Percentiles rank a stretch among this genome's conserved stretches.
Conservation (phyloP, 2,329 filamentous ascomycete genomes). For the Bipolaris cookei region DNA sequence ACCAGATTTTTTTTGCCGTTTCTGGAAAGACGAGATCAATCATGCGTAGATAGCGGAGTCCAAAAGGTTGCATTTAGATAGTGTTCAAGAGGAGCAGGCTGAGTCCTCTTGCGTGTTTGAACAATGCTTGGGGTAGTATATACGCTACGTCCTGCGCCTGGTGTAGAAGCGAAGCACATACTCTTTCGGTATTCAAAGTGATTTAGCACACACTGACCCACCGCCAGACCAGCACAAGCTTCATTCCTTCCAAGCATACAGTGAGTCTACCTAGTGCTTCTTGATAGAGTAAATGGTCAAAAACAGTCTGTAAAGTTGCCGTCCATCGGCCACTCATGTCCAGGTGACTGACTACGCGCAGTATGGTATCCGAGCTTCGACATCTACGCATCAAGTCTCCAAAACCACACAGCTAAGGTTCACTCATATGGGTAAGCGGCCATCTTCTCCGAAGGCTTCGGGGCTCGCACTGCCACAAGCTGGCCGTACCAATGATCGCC, state of each 20-base stretch:
- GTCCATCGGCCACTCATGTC: not conserved
- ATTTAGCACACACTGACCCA: not conserved
- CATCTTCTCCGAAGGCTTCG: not conserved
- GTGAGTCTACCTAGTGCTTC: not conserved
- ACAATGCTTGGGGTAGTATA: not conserved
- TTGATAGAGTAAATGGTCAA: not conserved
- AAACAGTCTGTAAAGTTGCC: not conserved
- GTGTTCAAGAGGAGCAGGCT: not conserved
- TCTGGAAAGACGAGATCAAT: not conserved
- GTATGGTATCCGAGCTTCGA: not conserved
- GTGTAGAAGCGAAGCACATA: not conserved
- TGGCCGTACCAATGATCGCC: too few relatives aligned
- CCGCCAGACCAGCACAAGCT: not conserved
- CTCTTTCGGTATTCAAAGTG: not conserved
- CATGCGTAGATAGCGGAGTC: not conserved
- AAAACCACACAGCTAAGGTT: not conserved
- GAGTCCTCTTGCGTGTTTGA: too few relatives aligned
- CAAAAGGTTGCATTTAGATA: not conserved
- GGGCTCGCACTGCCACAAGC: not conserved
- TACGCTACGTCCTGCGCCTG: conserved; percentile 2
- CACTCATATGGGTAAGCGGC: not conserved
- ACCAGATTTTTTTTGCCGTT: not conserved
- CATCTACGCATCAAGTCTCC: not conserved
- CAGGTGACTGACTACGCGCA: not conserved
- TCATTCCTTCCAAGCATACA: not conserved